Evolutionary conservation across 352 stramenopile genomes (phyloP).

Genomic region (Sclerospora graminicola): DNA sequence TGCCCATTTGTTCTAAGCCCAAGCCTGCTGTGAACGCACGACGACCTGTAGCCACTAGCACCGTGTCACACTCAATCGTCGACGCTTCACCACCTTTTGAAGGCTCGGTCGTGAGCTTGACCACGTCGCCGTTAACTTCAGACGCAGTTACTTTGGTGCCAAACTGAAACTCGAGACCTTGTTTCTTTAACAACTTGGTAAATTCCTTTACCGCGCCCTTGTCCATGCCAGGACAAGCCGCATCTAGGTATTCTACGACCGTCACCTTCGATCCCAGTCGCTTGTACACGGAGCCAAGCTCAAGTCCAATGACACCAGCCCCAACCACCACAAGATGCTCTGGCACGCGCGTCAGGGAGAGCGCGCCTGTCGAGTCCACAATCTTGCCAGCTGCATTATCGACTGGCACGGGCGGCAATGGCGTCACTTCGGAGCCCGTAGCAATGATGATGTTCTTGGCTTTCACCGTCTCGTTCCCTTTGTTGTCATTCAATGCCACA

Average conservation of each 20-base stretch:
- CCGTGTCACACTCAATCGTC: slow-evolving; percentile 69
- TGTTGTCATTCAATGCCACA: slow-evolving; percentile 86
- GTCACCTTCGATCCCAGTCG: slow-evolving; percentile 92
- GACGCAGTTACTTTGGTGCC: slow-evolving; percentile 95
- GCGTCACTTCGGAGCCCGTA: slow-evolving; percentile 85
- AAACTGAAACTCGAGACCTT: slow-evolving; percentile 97
- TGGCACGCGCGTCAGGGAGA: slow-evolving; percentile 90
- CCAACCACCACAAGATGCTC: slow-evolving; percentile 95
- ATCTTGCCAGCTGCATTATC: slow-evolving; percentile 96
- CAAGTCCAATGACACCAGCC: slow-evolving; percentile 96
- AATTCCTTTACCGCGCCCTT: slow-evolving; percentile 95
- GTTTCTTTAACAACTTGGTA: slow-evolving; percentile 96
- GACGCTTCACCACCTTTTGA: slow-evolving; percentile 38
- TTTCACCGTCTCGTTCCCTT: slow-evolving; percentile 86
- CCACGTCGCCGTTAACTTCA: slow-evolving; percentile 85
- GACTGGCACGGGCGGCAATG: slow-evolving; percentile 92
- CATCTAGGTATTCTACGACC: slow-evolving; percentile 98
- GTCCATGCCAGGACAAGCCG: slow-evolving; percentile 90
- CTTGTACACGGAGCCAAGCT: slow-evolving; percentile 98
- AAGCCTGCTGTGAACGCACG: slow-evolving; percentile 93
- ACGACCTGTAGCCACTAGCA: slow-evolving; percentile 86
- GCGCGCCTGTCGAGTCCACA: slow-evolving; percentile 96
- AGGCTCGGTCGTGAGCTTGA: slow-evolving; percentile 94
- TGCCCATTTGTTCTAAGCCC: slow-evolving; percentile 94
- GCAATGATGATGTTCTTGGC: slow-evolving; percentile 97